A percentile compares a stretch with the other conserved stretches of the same genome.
These are phyloP conservation scores for Mycena filopes DNA, from an alignment of 768 basidiomycete genomes.

Conservation along the genomic window DNA sequence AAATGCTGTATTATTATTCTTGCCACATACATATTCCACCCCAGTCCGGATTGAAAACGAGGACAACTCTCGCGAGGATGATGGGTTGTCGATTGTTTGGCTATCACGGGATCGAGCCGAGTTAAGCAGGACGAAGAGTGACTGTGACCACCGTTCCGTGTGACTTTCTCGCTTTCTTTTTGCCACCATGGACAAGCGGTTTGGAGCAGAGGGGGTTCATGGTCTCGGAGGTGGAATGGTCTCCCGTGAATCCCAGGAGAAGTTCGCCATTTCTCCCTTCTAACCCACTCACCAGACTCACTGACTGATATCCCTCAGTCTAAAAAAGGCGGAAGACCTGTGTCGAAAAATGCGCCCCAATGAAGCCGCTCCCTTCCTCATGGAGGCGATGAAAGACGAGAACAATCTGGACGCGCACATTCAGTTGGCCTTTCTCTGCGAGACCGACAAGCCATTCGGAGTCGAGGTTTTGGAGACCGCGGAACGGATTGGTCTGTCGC, in stretches of 20 bases:
- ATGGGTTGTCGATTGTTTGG: too few relatives aligned
- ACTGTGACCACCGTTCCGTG: too few relatives aligned
- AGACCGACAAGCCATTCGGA: conserved; percentile 39
- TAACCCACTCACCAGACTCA: background rate
- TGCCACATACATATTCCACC: too few relatives aligned
- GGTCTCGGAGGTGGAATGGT: conserved; percentile 43
- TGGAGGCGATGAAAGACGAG: conserved; percentile 51
- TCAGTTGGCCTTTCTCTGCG: conserved; percentile 48
- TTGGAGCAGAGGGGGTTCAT: conserved; percentile 36
- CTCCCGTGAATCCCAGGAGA: conserved; percentile 40
- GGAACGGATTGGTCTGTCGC: conserved; percentile 34
- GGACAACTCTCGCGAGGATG: too few relatives aligned
- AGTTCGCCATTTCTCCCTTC: conserved; percentile 31
- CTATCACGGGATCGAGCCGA: too few relatives aligned
- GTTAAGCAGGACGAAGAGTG: too few relatives aligned
- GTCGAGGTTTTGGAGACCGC: conserved; percentile 42
- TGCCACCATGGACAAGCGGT: conserved; percentile 35
- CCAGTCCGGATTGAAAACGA: too few relatives aligned
- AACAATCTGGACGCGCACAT: conserved; percentile 54
- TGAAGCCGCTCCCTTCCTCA: conserved; percentile 51
- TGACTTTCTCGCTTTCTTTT: too few relatives aligned
- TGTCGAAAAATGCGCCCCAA: conserved; percentile 44
- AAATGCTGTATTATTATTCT: too few relatives aligned
- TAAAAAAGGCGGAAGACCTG: conserved; percentile 50
- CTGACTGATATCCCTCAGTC: conserved; percentile 35